Conservation (phyloP, 2,329 filamentous ascomycete genomes). For the Coleophoma eucalyptorum region DNA sequence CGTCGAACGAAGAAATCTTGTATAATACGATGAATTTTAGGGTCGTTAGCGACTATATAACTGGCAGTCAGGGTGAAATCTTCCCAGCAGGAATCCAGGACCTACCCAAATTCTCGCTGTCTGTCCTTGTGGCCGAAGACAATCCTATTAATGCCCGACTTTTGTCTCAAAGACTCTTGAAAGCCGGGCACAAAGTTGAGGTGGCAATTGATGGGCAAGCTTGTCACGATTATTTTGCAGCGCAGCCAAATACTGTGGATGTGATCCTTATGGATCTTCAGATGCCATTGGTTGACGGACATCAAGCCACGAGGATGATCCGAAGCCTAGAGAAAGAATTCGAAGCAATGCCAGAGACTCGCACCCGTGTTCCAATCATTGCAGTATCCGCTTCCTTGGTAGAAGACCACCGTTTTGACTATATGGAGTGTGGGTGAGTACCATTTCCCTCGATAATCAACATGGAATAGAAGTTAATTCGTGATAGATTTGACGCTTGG, state of each 20-base stretch:
- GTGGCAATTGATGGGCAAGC: constrained; percentile 71
- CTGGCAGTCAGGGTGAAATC: background rate
- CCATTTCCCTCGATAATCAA: background rate
- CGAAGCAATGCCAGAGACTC: background rate
- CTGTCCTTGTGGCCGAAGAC: constrained; percentile 74
- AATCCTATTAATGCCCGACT: constrained; percentile 81
- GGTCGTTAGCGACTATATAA: background rate
- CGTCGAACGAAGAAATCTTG: too few species aligned
- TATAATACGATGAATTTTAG: too few species aligned
- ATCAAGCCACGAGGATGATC: constrained; percentile 18
- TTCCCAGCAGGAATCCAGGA: constrained; percentile 36
- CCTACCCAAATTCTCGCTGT: constrained; percentile 31
- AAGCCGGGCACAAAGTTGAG: constrained; percentile 68
- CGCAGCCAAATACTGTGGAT: constrained; percentile 32
- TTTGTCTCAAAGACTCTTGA: constrained; percentile 67
- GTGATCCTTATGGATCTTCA: constrained; percentile 14
- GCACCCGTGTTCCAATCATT: constrained; percentile 16
- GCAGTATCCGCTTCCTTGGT: constrained; percentile 16
- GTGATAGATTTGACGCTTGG: constrained; percentile 18
- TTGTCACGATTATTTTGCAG: constrained; percentile 69
- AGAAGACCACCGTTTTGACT: constrained; percentile 18
- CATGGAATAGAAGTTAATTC: background rate
- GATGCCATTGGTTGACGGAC: constrained; percentile 21
- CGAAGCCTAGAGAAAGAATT: constrained; percentile 15
- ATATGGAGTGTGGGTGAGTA: constrained; percentile 20